These are phyloP conservation scores for Podila horticola DNA, from an alignment of 192 early-diverging fungal species.

Conservation along the genomic window DNA sequence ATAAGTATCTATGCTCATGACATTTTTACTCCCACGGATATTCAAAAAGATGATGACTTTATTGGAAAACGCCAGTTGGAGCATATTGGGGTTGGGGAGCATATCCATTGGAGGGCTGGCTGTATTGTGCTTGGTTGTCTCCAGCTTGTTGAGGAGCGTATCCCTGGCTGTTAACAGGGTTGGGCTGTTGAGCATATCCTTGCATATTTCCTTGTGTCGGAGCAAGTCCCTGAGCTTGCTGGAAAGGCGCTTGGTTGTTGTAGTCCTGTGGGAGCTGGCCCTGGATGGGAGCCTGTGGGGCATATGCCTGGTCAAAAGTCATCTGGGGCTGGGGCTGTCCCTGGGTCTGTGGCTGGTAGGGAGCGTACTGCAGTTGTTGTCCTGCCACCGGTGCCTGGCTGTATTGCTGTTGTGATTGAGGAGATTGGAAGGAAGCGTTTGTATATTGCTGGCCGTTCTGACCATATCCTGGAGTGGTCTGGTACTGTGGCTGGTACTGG, in stretches of 20 bases:
- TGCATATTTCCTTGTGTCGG: constrained; percentile 15
- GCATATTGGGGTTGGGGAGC: constrained; percentile 30
- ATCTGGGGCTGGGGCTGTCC: constrained; percentile 26
- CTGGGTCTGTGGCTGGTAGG: constrained; percentile 33
- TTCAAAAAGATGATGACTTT: no score
- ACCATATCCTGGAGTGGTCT: constrained; percentile 4
- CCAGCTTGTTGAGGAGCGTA: constrained; percentile 4
- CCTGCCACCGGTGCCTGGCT: constrained; percentile 2
- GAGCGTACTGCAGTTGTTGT: constrained; percentile 22
- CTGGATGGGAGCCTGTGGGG: neutral
- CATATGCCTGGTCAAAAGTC: constrained; percentile 39
- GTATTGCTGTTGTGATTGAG: constrained; percentile 5
- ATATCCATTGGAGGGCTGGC: constrained; percentile 17
- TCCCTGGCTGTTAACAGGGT: neutral
- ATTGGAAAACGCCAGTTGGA: neutral
- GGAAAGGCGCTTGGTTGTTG: constrained; percentile 2
- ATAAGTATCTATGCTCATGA: no score
- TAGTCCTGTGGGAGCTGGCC: constrained; percentile 4
- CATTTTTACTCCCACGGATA: no score
- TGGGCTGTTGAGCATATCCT: neutral
- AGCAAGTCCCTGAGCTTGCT: constrained; percentile 29
- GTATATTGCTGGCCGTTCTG: constrained; percentile 24
- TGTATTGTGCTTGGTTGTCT: constrained; percentile 12
- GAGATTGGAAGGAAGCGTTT: constrained; percentile 19
- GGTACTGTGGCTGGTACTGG: constrained; percentile 36